Evolutionary conservation across 1,284 basidiomycete genomes (phyloP).

Genomic region (Cutaneotrichosporon sp.): DNA sequence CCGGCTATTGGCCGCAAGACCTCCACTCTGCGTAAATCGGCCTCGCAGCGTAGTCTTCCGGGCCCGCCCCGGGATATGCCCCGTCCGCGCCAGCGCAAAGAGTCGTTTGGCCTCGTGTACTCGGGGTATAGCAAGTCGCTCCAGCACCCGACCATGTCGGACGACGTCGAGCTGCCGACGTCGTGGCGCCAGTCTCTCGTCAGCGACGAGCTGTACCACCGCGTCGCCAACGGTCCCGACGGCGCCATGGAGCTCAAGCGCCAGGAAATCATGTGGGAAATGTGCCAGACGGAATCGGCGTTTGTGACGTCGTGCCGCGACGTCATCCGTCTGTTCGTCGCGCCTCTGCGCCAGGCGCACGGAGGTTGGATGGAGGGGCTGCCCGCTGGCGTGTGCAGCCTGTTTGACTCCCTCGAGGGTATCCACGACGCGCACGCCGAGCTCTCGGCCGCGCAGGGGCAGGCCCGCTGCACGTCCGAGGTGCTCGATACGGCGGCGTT

Average conservation of each 20-base stretch:
- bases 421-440: conserved; percentile 69
- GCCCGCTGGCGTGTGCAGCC: conserved; percentile 59
- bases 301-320: conserved; percentile 63
- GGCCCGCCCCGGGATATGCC: conserved; percentile 27
- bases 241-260: conserved; percentile 56
- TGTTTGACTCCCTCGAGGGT: conserved; percentile 80
- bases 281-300: conserved; percentile 61
- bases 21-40: conserved; percentile 7
- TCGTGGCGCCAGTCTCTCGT: conserved; percentile 33
- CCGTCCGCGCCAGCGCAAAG: conserved; percentile 27
- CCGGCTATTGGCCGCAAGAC: conserved; percentile 1
- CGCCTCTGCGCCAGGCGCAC: conserved; percentile 58
- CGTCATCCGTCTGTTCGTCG: conserved; percentile 64
- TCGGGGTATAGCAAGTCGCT: conserved; percentile 37
- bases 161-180: neutral
- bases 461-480: conserved; percentile 34
- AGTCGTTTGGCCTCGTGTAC: conserved; percentile 34
- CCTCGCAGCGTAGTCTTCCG: neutral
- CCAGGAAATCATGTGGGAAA: conserved; percentile 63
- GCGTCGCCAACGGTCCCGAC: conserved; percentile 26
- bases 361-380: conserved; percentile 72
- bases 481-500: conserved; percentile 51
- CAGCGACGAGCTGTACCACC: conserved; percentile 21
- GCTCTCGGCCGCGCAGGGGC: conserved; percentile 55
- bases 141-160: conserved; percentile 1